Evolutionary conservation across 768 basidiomycete genomes (phyloP).

Genomic region (Podaxis pistillaris): DNA sequence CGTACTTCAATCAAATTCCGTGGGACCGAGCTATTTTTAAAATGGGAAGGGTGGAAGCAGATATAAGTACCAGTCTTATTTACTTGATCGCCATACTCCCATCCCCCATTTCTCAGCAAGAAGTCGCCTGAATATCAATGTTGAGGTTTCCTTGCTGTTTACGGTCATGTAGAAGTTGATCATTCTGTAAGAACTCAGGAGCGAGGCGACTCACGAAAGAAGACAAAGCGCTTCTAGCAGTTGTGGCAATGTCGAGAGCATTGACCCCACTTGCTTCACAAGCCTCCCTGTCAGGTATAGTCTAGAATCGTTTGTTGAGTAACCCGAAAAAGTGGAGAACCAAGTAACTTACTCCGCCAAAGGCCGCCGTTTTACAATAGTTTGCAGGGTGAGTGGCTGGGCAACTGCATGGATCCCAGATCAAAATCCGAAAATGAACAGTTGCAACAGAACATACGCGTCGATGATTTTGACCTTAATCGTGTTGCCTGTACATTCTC

Average conservation of each 20-base stretch:
- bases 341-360: slow-evolving; percentile 19
- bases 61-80: no score
- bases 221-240: slow-evolving; percentile 29
- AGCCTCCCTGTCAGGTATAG: slow-evolving; percentile 25
- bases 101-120: slow-evolving; percentile 14
- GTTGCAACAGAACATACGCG: slow-evolving; percentile 16
- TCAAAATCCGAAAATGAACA: not conserved
- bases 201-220: slow-evolving; percentile 25
- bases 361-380: slow-evolving; percentile 30
- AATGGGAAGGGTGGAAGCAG: not conserved
- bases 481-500: slow-evolving; percentile 27
- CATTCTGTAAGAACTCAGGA: not conserved
- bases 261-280: slow-evolving; percentile 31
- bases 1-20: not conserved
- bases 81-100: not conserved
- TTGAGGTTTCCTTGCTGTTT: slow-evolving; percentile 26
- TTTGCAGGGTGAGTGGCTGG: slow-evolving; percentile 34
- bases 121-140: slow-evolving; percentile 25
- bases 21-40: not conserved
- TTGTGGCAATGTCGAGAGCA: slow-evolving; percentile 32
- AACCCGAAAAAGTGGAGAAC: not conserved
- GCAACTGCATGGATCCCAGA: slow-evolving; percentile 18
- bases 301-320: slow-evolving; percentile 15
- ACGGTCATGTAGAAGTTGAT: not conserved
- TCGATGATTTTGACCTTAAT: slow-evolving; percentile 35